Evolutionary conservation across 129 eudicot species (phyloP), one percentile per base, ranked within the genome.

Genomic region (Sambucus nigra): DNA sequence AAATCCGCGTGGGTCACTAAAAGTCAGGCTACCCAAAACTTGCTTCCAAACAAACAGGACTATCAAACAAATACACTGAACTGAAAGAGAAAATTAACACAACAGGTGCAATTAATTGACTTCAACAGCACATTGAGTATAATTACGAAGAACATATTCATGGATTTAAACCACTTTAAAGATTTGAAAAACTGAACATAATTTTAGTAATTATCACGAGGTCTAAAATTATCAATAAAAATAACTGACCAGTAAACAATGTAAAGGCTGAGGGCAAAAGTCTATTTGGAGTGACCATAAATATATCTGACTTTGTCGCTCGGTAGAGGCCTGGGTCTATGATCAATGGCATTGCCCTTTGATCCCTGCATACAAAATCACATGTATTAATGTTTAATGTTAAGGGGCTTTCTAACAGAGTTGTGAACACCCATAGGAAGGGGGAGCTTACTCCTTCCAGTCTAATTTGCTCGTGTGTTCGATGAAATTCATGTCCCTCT

Each of bases 391-490:
- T 25, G 25, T 42, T n/a, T 41, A 57, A 57, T 44, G 26, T 59
- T 6, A 42, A 17, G 7, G 21, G 5, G 22, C 5, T 2, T 19
- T 16, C 12, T 4, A n/a, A 33, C 22, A 31, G 29, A 63, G 16
- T 11, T 28, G 27, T 12, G 25, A 5, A 47, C 15, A 10, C 46
- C 41, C n/a, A 55, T 20, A 32, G 16, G 28, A 21, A 54, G 27
- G 51, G 59, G 27, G 65, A 69, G 63, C 94, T 69, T 74, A 88
- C 97, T 70, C 87, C 64, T 88, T 88, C 97, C 97, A 88, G 45
- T 87, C 97, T 25, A 88, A 55, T 12, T 62, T 59, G 63, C 95
- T 76, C n/a, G 97, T 80, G 61, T 88, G 97, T 65, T 88, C 97
- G 18, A 88, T 65, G 39, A 88, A 88, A 72, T 84, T 88, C 76